These are phyloP conservation scores for Lophium mytilinum DNA, from an alignment of 495 filamentous ascomycete species.

Conservation along the genomic window DNA sequence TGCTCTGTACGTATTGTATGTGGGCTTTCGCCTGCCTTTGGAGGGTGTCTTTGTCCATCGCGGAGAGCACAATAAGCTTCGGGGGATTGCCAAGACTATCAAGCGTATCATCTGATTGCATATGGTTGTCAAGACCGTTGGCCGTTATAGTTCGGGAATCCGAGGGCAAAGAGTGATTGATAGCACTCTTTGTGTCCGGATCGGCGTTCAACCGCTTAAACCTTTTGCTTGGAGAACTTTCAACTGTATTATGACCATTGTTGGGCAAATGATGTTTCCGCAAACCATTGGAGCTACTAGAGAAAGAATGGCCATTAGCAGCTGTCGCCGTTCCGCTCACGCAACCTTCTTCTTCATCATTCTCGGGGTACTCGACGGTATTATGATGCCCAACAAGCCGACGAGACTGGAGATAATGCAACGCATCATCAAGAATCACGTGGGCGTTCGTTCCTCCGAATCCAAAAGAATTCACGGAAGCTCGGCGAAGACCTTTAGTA, in stretches of 20 bases:
- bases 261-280: too few species aligned
- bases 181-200: too few species aligned
- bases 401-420: background rate
- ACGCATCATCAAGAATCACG: slow-evolving; percentile 34
- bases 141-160: too few species aligned
- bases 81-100: background rate
- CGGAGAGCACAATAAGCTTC: slow-evolving; percentile 15
- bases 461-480: slow-evolving; percentile 35
- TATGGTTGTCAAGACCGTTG: background rate
- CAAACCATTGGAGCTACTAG: background rate
- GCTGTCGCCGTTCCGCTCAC: too few species aligned
- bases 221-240: background rate
- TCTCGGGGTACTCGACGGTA: background rate
- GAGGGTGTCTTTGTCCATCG: slow-evolving; percentile 18
- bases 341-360: background rate
- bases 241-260: background rate
- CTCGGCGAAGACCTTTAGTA: slow-evolving; percentile 18
- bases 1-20: background rate
- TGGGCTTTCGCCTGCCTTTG: background rate
- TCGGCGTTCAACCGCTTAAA: too few species aligned
- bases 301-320: too few species aligned
- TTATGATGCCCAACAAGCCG: slow-evolving; percentile 1
- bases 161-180: too few species aligned
- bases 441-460: slow-evolving; percentile 32
- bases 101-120: background rate